Base-by-base conservation (phyloP, 2,329 filamentous ascomycete genomes). In the Alternaria sp. region DNA sequence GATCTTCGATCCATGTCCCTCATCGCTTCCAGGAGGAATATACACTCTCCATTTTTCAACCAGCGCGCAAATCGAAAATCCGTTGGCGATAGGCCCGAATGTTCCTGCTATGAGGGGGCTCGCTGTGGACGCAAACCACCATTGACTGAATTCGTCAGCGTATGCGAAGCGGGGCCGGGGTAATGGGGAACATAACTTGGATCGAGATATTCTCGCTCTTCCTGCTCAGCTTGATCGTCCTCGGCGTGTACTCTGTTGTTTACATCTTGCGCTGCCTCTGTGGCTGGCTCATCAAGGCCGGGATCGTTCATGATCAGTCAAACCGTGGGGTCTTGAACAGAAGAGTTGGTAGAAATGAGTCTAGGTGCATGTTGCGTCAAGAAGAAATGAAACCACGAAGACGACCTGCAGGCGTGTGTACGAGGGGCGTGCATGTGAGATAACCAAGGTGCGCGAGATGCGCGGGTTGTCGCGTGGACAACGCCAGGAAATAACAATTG, bases 61-160 rank as follows among this genome's bases (percentile, higher is more conserved):
- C 7, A 89, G 77, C 11, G 86, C 86, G 64, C 84, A 86, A 48
- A 86, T 81, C 54, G 79, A 84, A 68, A 86, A 86, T 0, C 83
- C 83, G 57, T 82, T 86, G 7, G 84, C 83, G 75, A 86, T 84
- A 3, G 84, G 84, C 0, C 84, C 84, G 66, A 86, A 85, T 0
- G 84, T 86, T 44, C 80, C 80, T 4, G 86, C 86, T 36, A 87
- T 77, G 3, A 88, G 77, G 14, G 87, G 87, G 66, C 84, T 85
- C 32, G 82, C 85, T 8, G 86, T 88, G 20, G 83, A 86, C 3
- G 86, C 85, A 68, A 88, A 85, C 86, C 86, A 89, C 85, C 86
- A 88, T 56, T 82, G 80, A 68, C 81, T 83, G 44, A 7, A 12
- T 18, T 14, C n/a, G 43, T 73, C 49, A 69, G 61, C 41, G 28